Base-by-base conservation (phyloP, 179 eudicot species). In the Carnegiea gigantea region DNA sequence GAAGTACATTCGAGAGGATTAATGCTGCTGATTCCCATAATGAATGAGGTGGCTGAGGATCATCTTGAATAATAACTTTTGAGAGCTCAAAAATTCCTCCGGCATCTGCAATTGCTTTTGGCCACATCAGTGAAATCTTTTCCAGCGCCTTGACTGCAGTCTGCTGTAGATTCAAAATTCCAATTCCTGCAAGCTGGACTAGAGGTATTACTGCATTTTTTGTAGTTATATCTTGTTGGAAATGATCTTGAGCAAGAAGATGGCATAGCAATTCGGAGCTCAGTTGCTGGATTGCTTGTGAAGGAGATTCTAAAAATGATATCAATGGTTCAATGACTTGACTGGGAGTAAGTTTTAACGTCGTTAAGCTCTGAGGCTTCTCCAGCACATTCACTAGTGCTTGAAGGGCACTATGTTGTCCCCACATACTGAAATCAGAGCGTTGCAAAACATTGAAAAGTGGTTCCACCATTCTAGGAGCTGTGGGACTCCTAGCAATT, bases 271-370 rank as follows among this genome's bases (percentile, higher is more conserved):
- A 73, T 80, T 93, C 96, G 23, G 98, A 87, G 62, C 94, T 90
- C 44, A 93, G 88, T 78, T 92, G 94, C 85, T 93, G 98, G 71
- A 93, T 87, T 73, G 93, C 92, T 86, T 90, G 98, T 75, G 93
- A 86, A 49, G 98, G 91, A 11, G 95, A 91, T 68, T 90, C 91
- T 21, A 92, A 83, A 81, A 91, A 91, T 43, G 90, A 73, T 75
- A 92, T 86, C 78, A 92, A 82, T 59, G 96, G 92, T 83, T 92
- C 92, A 81, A 88, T 88, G 79, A 88, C 88, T 81, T 92, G 88
- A 76, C 88, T 86, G 33, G 94, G 92, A 76, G 91, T 84, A 57
- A 92, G 92, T 71, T 91, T 88, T 78, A 88, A 71, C 78, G 82
- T 73, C 46, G 84, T 81, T 57, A 90, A 87, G 83, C 91, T 87